Base-by-base conservation (phyloP, 441 rosid genomes). In the Dalechampia spathulata region DNA sequence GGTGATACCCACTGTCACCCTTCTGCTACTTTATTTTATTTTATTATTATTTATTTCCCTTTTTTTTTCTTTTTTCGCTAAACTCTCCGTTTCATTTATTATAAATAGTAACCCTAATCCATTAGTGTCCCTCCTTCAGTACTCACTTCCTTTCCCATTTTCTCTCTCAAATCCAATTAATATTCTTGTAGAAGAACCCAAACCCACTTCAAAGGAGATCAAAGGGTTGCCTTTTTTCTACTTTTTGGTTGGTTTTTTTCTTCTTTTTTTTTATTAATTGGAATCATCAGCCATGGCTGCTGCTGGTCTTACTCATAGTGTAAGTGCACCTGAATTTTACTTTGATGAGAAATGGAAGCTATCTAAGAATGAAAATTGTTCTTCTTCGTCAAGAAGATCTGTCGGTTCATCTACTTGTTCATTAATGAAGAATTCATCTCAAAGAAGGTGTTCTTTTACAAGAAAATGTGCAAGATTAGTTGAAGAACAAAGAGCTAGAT, bases 401-500 rank as follows among this genome's bases (percentile, higher is more conserved):
- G 22, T 11, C 49, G 62, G 82, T 1, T 66, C 70, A 7, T 64
- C 77, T 5, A 34, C 71, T 16, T 62, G 72, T 52, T 63, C 87
- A 9, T 57, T 71, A 17, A 62, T 73, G 72, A 77, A 79, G 72
- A 66, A 51, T 20, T 61, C 73, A 0, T 62, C 74, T 15, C 78
- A 71, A 2, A 62, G 79, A 55, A 73, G 78, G 54, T 87, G 87
- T 32, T 71, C 90, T 25, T 88, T 88, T 49, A 73, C 91, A 0
- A 79, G 90, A 50, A 91, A 83, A 70, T 91, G 96, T 36, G 90
- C 86, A 0, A 84, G 78, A 26, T 60, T 91, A 53, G 87, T 83
- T 15, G 80, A 80, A 52, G 96, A 91, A 63, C 96, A 88, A 32
- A 77, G 96, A 62, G 95, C 98, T 20, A 75, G 87, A 42, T 91